Evolutionary conservation across 352 stramenopile genomes (phyloP).

Genomic region (Phytopythium ostracodes): DNA sequence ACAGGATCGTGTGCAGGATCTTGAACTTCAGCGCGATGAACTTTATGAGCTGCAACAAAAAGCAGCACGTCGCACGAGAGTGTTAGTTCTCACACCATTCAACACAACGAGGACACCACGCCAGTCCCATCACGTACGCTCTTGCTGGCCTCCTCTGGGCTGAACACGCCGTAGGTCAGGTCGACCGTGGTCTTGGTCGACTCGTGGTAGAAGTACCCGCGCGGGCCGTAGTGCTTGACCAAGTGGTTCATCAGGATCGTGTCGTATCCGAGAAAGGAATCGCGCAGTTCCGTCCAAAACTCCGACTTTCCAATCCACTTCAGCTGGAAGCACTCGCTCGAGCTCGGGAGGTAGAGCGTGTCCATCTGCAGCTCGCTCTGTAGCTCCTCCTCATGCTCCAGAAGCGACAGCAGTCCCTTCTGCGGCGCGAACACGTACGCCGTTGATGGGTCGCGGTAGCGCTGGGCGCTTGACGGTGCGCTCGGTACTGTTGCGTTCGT

Average conservation of each 20-base stretch:
- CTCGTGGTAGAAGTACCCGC: constrained; percentile 72
- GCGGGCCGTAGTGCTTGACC: constrained; percentile 43
- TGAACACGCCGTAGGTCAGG: constrained; percentile 69
- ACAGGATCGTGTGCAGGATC: constrained; percentile 87
- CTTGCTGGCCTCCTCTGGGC: constrained; percentile 16
- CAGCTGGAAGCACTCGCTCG: constrained; percentile 48
- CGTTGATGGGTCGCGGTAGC: constrained; percentile 13
- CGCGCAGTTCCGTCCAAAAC: constrained; percentile 41
- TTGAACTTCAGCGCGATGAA: constrained; percentile 80
- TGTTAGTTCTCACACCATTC: not conserved
- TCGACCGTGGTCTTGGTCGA: constrained; percentile 53
- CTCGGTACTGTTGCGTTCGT: not conserved
- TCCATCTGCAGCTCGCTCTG: constrained; percentile 26
- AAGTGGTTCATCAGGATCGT: constrained; percentile 93
- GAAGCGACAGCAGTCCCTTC: constrained; percentile 63
- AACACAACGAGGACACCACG: not conserved
- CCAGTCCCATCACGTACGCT: constrained; percentile 19
- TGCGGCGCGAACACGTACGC: constrained; percentile 70
- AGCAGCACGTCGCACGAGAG: not conserved
- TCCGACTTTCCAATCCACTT: constrained; percentile 26
- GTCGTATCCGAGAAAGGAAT: constrained; percentile 76
- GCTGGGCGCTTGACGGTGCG: not conserved
- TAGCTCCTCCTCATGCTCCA: constrained; percentile 28
- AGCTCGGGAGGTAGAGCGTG: constrained; percentile 32
- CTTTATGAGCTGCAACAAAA: constrained; percentile 19